phyloP scores from a whole-genome alignment of 129 eudicot genomes.

The Helichrysum umbraculigerum region DNA sequence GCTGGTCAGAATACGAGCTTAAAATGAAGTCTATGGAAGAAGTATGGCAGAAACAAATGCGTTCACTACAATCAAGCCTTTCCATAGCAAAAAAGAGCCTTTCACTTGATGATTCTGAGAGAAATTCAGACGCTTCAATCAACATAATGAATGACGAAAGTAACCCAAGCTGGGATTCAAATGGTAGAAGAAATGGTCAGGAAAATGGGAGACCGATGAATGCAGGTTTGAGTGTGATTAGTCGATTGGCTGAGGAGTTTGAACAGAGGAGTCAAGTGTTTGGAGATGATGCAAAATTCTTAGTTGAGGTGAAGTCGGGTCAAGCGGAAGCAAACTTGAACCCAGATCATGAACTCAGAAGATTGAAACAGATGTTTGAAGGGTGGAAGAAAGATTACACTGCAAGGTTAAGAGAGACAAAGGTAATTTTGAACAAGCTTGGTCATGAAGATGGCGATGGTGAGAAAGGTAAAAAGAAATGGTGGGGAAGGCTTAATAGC shows the following conservation, averaged over 20 bases:
- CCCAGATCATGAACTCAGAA: slow-evolving; percentile 80
- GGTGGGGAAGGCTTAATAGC: slow-evolving; percentile 93
- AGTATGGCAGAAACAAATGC: slow-evolving; percentile 94
- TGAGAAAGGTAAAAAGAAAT: slow-evolving; percentile 70
- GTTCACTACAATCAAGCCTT: slow-evolving; percentile 89
- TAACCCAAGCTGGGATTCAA: slow-evolving; percentile 54
- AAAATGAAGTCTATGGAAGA: slow-evolving; percentile 95
- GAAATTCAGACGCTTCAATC: slow-evolving; percentile 78
- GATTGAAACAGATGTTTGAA: slow-evolving; percentile 87
- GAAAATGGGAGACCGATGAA: slow-evolving; percentile 60
- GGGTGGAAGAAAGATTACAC: slow-evolving; percentile 97
- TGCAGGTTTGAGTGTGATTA: slow-evolving; percentile 79
- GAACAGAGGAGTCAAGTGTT: slow-evolving; percentile 91
- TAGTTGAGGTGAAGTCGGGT: slow-evolving; percentile 93
- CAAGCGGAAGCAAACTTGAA: slow-evolving; percentile 72
- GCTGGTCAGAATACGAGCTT: slow-evolving; percentile 82
- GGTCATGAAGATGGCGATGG: slow-evolving; percentile 62
- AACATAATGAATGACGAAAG: slow-evolving; percentile 52
- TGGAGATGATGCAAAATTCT: slow-evolving; percentile 90
- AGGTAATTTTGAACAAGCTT: slow-evolving; percentile 75
- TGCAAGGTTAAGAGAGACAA: slow-evolving; percentile 82
- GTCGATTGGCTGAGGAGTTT: slow-evolving; percentile 84
- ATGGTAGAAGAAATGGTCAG: slow-evolving; percentile 40
- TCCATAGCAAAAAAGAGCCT: slow-evolving; percentile 90
- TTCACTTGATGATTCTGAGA: slow-evolving; percentile 55